Evolutionary conservation across 768 basidiomycete genomes (phyloP).

Genomic region (Amanita pseudoporphyria): DNA sequence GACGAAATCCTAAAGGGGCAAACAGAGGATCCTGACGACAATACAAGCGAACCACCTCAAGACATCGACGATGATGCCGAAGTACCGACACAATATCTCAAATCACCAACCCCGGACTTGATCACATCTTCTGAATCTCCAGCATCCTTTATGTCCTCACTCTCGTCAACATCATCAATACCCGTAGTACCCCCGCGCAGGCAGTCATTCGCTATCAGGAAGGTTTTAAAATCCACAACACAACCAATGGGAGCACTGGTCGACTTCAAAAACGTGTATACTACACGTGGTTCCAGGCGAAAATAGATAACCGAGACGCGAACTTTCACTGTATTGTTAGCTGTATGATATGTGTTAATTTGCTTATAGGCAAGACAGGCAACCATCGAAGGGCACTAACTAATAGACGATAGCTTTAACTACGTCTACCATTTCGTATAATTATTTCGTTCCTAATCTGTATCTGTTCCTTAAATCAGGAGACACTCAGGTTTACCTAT

Average conservation of each 20-base stretch:
- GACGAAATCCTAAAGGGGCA: slow-evolving; percentile 41
- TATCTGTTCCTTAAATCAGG: too few species aligned
- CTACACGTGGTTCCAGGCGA: slow-evolving; percentile 2
- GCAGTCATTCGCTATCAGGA: neutral
- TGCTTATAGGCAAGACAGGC: neutral
- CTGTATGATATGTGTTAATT: neutral
- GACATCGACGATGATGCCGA: slow-evolving; percentile 19
- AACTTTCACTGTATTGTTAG: neutral
- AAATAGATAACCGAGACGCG: neutral
- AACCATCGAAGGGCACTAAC: neutral
- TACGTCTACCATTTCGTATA: too few species aligned
- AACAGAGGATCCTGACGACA: neutral
- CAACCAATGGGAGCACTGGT: neutral
- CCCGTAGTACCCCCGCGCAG: slow-evolving; percentile 4
- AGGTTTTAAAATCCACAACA: neutral
- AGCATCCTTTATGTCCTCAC: slow-evolving; percentile 30
- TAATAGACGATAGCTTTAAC: neutral
- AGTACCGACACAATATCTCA: neutral
- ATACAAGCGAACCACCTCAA: slow-evolving; percentile 12
- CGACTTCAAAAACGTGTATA: slow-evolving; percentile 3
- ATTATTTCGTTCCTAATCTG: too few species aligned
- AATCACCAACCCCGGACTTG: slow-evolving; percentile 5
- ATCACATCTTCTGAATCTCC: slow-evolving; percentile 19
- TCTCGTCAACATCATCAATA: slow-evolving; percentile 23
- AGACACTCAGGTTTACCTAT: neutral